These are phyloP conservation scores for Aspergillus sp. DNA, from an alignment of 2,329 filamentous ascomycete species.

Conservation along the genomic window DNA sequence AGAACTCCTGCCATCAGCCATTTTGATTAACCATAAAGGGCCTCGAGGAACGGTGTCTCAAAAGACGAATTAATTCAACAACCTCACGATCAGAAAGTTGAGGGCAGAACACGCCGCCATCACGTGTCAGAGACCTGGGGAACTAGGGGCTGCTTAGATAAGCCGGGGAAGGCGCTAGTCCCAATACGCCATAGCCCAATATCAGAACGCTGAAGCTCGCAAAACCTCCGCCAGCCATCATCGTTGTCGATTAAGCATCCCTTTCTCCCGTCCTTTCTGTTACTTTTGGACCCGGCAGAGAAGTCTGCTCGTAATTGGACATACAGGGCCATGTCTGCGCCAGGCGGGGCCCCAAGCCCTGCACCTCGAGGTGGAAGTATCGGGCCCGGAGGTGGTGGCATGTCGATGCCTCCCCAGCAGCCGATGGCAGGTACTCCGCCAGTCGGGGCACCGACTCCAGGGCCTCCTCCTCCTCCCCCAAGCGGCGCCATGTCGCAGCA, in stretches of 20 bases:
- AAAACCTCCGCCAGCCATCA: constrained; percentile 3
- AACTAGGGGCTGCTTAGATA: not conserved
- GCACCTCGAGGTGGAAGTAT: constrained; percentile 45
- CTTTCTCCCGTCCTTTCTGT: not conserved
- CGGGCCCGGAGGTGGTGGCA: constrained; percentile 39
- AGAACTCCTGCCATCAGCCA: constrained; percentile 18
- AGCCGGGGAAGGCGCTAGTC: constrained; percentile 1
- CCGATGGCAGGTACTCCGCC: constrained; percentile 45
- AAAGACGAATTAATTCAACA: not conserved
- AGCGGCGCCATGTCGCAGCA: constrained; percentile 65
- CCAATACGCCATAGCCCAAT: constrained; percentile 6
- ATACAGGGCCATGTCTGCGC: constrained; percentile 37
- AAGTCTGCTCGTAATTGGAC: not conserved
- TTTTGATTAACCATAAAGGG: constrained; percentile 5
- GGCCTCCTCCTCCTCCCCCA: constrained; percentile 26
- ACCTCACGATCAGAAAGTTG: not conserved
- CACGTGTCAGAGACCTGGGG: constrained; percentile 7
- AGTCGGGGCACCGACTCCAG: constrained; percentile 38
- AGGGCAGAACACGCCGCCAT: not conserved
- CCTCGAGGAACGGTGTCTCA: no score
- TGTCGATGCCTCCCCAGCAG: constrained; percentile 45
- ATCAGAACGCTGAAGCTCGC: constrained; percentile 17
- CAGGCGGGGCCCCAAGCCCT: constrained; percentile 44
- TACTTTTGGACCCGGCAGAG: not conserved
- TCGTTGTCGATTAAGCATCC: not conserved